Base-by-base conservation (phyloP, 1,139 yeast genomes). In the Zygosaccharomyces sapae region DNA sequence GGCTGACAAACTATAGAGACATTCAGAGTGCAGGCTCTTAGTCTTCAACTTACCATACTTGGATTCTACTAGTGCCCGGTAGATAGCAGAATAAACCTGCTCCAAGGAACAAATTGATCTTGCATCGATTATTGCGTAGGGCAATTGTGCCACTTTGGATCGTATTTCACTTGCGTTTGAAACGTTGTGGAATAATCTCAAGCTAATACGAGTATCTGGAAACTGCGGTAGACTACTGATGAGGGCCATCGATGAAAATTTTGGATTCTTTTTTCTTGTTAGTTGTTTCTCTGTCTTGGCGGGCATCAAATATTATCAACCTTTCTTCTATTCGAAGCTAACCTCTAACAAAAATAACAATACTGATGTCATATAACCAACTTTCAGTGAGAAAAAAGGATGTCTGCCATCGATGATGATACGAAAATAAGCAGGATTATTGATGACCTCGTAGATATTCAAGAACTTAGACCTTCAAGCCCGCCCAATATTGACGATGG, bases 1-100 rank as follows among this genome's bases (percentile, higher is more conserved):
- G 1, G 81, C 79, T 1, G 82, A 73, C 45, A 80, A 62, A 39
- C 78, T 71, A 52, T 77, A 71, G 9, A 80, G 70, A 16, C 76
- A 61, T 54, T 80, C 84, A 1, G 83, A 75, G 50, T 79, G 79
- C 5, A 79, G 47, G 2, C 72, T 70, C 55, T 69, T 74, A 1
- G 84, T 74, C 50, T 80, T 68, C 59, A 72, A 61, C 42, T 59
- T 67, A 22, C 70, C 74, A 33, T 68, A 67, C 0, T 62, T 59
- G 7, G 59, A 51, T 53, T 79, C 83, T 19, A 72, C 55, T 5
- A 80, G 55, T 3, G 79, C 74, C 48, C 80, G 68, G 55, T 77
- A 76, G 1, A 74, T 56, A 1, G 82, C 79, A 22, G 78, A 68
- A 38, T 69, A 59, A 5, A 80, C 45, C 49, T 79, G 84, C 48